Evolutionary conservation across 192 early-diverging fungal species (phyloP).

Genomic region (Backusella australiensis): DNA sequence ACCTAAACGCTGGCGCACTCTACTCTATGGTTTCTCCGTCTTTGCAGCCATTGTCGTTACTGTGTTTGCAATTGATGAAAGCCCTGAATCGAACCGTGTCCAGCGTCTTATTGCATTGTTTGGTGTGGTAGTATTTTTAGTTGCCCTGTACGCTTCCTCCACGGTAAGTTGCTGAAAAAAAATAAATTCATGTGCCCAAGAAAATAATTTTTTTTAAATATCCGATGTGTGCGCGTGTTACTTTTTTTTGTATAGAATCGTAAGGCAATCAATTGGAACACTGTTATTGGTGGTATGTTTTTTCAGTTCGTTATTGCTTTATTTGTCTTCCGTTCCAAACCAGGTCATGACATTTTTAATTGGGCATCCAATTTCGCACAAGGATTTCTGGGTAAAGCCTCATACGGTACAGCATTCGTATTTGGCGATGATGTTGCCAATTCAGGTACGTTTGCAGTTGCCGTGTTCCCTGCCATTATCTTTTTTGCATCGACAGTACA

Average conservation of each 20-base stretch:
- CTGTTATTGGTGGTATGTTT: slow-evolving; percentile 67
- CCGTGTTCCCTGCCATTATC: slow-evolving; percentile 81
- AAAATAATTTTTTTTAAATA: background rate
- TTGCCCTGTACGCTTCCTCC: slow-evolving; percentile 51
- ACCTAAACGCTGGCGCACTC: background rate
- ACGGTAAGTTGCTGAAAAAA: slow-evolving; percentile 13
- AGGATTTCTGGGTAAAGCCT: slow-evolving; percentile 65
- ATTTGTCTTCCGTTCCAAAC: slow-evolving; percentile 71
- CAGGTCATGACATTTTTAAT: slow-evolving; percentile 72
- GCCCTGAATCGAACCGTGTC: slow-evolving; percentile 52
- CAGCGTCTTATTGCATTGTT: slow-evolving; percentile 75
- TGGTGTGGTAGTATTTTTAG: slow-evolving; percentile 62
- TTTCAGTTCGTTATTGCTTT: slow-evolving; percentile 79
- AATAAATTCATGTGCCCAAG: background rate
- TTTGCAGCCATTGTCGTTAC: slow-evolving; percentile 46
- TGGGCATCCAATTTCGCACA: slow-evolving; percentile 59
- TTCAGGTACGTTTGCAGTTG: slow-evolving; percentile 57
- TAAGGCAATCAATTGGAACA: slow-evolving; percentile 70
- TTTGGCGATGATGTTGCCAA: slow-evolving; percentile 54
- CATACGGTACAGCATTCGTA: slow-evolving; percentile 67
- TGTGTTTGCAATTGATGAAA: slow-evolving; percentile 55
- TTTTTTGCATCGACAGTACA: slow-evolving; percentile 88
- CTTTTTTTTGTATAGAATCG: slow-evolving; percentile 38
- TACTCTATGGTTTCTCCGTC: slow-evolving; percentile 22
- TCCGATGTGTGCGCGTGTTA: background rate